Evolutionary conservation across 805 yeast species (phyloP), one percentile per base, ranked within the genome.

Genomic region (Wickerhamomyces pijperi): DNA sequence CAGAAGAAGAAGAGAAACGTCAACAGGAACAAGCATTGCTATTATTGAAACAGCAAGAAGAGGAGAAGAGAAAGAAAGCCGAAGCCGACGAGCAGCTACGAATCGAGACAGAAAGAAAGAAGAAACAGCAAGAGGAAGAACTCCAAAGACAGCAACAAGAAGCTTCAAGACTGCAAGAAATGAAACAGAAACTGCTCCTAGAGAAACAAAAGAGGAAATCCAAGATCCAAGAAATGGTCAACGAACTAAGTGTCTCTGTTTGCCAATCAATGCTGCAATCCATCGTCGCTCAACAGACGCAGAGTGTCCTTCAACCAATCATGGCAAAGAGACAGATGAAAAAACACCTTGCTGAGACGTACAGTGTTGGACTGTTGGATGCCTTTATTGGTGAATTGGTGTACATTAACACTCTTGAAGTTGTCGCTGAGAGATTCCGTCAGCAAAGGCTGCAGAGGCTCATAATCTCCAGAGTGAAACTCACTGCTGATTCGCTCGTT

Each of bases 321-420:
- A 37, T 47, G 3, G 43, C 39, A 8, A 36, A 45, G n/a, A 36
- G 43, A 6, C 18, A 43, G 21, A 39, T 43, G 19, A 46, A 43
- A 35, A 61, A 54, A 42, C 44, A 56, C 19, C 38, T 65, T 1
- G 53, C 76, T 2, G 53, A 64, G 0, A 42, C 56, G 0, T 57
- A 79, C n/a, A 51, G 78, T 2, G 49, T 55, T 1, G 82, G 76
- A 32, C 53, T 83, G 1, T 80, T 63, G 44, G 50, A 56, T 15
- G 83, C 88, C 0, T 78, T 82, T 47, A 50, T 83, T 33, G 66
- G 71, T 34, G 88, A 82, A 46, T 63, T 70, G 31, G 51, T 73
- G 0, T 74, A 66, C 48, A 55, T 69, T 31, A 54, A 60, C 3
- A 56, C 63, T 0, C 49, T 69, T 33, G 69, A 69, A 21, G 52